Conservation (phyloP, 306 rosid species). For the Inga leiocalycina region DNA sequence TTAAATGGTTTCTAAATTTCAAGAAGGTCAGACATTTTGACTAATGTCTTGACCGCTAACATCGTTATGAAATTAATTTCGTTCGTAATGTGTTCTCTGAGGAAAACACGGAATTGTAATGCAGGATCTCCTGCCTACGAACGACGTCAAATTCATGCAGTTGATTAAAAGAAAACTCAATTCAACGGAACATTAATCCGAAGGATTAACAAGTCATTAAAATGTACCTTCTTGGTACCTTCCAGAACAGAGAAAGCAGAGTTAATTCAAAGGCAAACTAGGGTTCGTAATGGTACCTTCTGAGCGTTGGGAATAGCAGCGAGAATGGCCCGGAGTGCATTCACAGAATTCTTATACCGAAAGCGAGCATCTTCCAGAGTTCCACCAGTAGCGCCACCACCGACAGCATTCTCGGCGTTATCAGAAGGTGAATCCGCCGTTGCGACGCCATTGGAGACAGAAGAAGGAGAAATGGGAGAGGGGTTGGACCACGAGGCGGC, state of each 20-base stretch:
- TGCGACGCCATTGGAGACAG: conserved; percentile 32
- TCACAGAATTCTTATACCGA: conserved; percentile 73
- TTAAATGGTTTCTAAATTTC: conserved; percentile 8
- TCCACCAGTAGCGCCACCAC: conserved; percentile 53
- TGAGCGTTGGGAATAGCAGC: conserved; percentile 71
- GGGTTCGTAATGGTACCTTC: conserved; percentile 48
- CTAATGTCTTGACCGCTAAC: conserved; percentile 3
- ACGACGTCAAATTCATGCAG: conserved; percentile 18
- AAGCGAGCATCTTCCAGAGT: conserved; percentile 79
- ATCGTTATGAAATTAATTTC: not conserved
- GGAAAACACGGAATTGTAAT: not conserved
- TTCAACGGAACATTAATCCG: conserved; percentile 1
- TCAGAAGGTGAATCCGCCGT: conserved; percentile 66
- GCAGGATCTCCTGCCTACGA: conserved; percentile 2
- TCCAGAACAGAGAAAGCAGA: not conserved
- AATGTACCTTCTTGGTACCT: not conserved
- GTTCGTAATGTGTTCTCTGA: not conserved
- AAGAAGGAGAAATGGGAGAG: conserved; percentile 33
- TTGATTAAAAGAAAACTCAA: not conserved
- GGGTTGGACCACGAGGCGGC: conserved; percentile 81
- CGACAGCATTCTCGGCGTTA: conserved; percentile 37
- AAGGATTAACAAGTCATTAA: not conserved
- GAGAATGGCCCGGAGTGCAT: conserved; percentile 68
- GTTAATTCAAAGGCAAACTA: not conserved
- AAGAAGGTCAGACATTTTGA: conserved; percentile 15